These are phyloP conservation scores for Teratosphaeria zuluensis DNA, from an alignment of 2,329 filamentous ascomycete species.

Conservation along the genomic window DNA sequence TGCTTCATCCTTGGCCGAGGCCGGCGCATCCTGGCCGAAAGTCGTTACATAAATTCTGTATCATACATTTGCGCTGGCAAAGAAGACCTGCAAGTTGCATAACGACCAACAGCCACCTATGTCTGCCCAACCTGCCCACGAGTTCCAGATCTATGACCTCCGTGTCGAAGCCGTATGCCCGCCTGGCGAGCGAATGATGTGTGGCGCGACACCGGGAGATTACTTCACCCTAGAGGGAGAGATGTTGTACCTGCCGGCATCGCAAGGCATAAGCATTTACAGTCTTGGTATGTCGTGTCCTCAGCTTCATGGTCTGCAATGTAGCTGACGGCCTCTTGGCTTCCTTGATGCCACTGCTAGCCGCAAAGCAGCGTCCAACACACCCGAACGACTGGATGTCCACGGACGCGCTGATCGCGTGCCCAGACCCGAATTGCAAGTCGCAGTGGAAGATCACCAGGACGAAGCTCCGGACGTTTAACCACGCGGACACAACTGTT, in stretches of 20 bases:
- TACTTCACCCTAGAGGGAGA: conserved; percentile 13
- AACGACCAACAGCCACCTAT: neutral
- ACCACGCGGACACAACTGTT: conserved; percentile 12
- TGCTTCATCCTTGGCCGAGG: neutral
- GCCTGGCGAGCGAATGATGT: conserved; percentile 10
- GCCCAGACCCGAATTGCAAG: conserved; percentile 12
- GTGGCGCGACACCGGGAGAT: conserved; percentile 13
- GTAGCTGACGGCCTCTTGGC: conserved; percentile 3
- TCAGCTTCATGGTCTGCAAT: neutral
- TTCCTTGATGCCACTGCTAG: conserved; percentile 13
- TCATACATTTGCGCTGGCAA: neutral
- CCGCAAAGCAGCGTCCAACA: conserved; percentile 11
- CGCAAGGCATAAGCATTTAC: conserved; percentile 16
- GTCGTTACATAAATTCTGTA: neutral
- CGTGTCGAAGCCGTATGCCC: conserved; percentile 13
- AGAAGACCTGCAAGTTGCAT: neutral
- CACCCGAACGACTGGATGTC: conserved; percentile 15
- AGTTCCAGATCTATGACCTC: conserved; percentile 5
- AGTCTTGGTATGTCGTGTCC: conserved; percentile 8
- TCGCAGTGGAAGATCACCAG: conserved; percentile 10
- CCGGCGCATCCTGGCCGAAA: neutral
- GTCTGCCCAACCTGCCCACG: neutral
- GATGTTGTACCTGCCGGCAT: conserved; percentile 13
- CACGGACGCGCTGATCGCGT: conserved; percentile 13
- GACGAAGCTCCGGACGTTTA: conserved; percentile 7